These are phyloP conservation scores for Sporothrix curviconia DNA, from an alignment of 2,329 filamentous ascomycete species.

Conservation along the genomic window DNA sequence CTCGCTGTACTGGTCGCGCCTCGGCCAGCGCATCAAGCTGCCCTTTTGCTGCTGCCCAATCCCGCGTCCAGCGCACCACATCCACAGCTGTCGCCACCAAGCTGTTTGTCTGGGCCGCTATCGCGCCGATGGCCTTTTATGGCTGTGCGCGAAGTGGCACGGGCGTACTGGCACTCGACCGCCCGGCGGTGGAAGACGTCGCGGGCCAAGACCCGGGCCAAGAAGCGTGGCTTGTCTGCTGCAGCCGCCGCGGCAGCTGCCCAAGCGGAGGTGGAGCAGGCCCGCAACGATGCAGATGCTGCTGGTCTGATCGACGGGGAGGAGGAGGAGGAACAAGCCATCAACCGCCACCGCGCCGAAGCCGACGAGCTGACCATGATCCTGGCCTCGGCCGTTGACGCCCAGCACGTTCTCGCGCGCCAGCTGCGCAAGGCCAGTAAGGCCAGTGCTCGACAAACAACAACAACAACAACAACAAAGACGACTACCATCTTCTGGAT, in stretches of 20 bases:
- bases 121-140: constrained; percentile 36
- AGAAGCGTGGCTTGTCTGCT: not conserved
- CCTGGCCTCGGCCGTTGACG: constrained; percentile 35
- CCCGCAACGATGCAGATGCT: not conserved
- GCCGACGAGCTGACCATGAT: constrained; percentile 40
- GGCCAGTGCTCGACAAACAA: not conserved
- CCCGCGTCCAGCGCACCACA: constrained; percentile 11
- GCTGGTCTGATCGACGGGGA: constrained; percentile 13
- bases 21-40: constrained; percentile 38
- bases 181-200: not conserved
- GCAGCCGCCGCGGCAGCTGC: constrained; percentile 7
- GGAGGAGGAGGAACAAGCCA: constrained; percentile 15
- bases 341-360: constrained; percentile 34
- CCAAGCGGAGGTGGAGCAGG: constrained; percentile 19
- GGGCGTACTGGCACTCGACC: constrained; percentile 3
- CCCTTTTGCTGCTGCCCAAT: constrained; percentile 36
- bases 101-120: constrained; percentile 33
- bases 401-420: constrained; percentile 30
- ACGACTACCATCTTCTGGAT: no score
- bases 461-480: not conserved
- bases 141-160: constrained; percentile 23
- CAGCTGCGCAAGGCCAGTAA: no score
- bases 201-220: not conserved
- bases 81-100: constrained; percentile 15
- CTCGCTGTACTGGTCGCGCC: constrained; percentile 42